Evolutionary conservation across 352 stramenopile genomes (phyloP).

Genomic region (Blastocystis sp.): DNA sequence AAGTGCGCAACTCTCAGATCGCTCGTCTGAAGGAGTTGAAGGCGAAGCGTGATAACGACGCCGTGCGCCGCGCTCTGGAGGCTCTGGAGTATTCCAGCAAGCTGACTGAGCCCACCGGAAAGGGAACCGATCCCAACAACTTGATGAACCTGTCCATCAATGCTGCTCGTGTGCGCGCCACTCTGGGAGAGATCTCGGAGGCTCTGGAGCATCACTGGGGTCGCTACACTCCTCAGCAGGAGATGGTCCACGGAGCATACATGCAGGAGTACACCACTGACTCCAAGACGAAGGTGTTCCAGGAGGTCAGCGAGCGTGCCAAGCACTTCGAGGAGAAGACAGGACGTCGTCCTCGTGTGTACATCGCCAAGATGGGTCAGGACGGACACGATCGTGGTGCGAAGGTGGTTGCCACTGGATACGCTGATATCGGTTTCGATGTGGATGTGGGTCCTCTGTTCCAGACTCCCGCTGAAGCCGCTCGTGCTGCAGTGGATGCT

Average conservation of each 20-base stretch:
- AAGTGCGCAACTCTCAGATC: constrained; percentile 82
- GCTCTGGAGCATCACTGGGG: constrained; percentile 87
- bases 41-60: constrained; percentile 74
- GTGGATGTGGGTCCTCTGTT: constrained; percentile 92
- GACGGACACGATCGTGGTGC: constrained; percentile 92
- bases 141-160: constrained; percentile 85
- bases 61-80: constrained; percentile 71
- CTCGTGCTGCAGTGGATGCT: constrained; percentile 83
- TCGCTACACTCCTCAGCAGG: constrained; percentile 76
- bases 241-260: constrained; percentile 80
- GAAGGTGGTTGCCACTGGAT: constrained; percentile 90
- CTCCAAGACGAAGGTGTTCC: constrained; percentile 76
- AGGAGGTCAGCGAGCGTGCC: constrained; percentile 77
- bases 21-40: constrained; percentile 77
- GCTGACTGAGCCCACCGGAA: constrained; percentile 72
- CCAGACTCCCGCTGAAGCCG: constrained; percentile 78
- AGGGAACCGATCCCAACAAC: constrained; percentile 82
- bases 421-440: constrained; percentile 92
- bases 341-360: constrained; percentile 83
- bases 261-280: constrained; percentile 68
- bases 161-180: constrained; percentile 79
- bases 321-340: constrained; percentile 83
- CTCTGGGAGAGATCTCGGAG: constrained; percentile 87
- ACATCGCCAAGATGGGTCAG: constrained; percentile 90
- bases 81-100: constrained; percentile 69